Evolutionary conservation across 75 land plant genomes (phyloP), one percentile per base, ranked within the genome.

Genomic region (Picea glauca): DNA sequence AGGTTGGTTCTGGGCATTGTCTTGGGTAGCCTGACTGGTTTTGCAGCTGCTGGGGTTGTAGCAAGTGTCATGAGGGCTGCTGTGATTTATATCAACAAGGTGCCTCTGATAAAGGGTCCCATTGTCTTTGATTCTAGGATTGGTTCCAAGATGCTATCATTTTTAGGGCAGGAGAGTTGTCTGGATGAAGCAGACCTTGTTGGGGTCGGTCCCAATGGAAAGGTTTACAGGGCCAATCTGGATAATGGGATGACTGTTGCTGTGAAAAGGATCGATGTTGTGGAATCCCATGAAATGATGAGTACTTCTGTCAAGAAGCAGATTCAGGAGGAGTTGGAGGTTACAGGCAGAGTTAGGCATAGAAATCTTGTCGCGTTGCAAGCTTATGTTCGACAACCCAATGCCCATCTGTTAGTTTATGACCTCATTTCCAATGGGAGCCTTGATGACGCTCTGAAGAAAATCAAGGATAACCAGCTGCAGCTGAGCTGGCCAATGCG

Each of bases 91-190:
- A 33, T 86, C 17, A 80, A 82, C 76, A 60, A 80, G 50, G 77
- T 87, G 12, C 88, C 94, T 50, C 78, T 86, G 68, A 83, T 88
- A 70, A 87, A 88, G 64, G 96, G 92, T 33, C 96, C 98, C 13
- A 88, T 91, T 43, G 73, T 90, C 74, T 95, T 95, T 83, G 84
- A 87, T 78, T 88, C 91, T 32, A 85, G 87, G 70, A 88, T 95
- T 75, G 26, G 74, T 31, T 86, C 93, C 33, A 85, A 83, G 62
- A 83, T 84, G 30, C 91, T 92, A 31, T 31, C 80, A 4, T 80
- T 80, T 35, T 38, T 80, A 40, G 81, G 76, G 43, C 81, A 86
- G 26, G 33, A 67, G 12, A 88, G 90, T 31, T 79, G 84, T 13
- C 60, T 79, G 17, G 65, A 75, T 50, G 84, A 79, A 30, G 60